These are phyloP conservation scores for Diplocarpon mali DNA, from an alignment of 2,329 filamentous ascomycete genomes.

Conservation along the genomic window DNA sequence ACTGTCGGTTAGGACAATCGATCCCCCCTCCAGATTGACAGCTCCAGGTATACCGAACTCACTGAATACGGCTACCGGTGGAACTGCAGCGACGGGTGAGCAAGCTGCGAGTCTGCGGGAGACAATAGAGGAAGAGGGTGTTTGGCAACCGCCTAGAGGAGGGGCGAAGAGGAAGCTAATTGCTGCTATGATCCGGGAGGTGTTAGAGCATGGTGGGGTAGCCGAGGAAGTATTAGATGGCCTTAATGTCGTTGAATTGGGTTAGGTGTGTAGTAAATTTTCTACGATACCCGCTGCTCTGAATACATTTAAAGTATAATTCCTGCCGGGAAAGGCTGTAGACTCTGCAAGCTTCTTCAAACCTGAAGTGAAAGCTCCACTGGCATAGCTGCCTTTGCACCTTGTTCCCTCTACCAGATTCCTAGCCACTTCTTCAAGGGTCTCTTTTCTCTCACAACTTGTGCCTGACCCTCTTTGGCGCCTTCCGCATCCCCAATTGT, in stretches of 20 bases:
- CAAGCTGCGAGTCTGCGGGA: conserved; percentile 34
- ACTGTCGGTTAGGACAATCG: conserved; percentile 60
- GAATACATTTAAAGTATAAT: neutral
- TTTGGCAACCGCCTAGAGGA: conserved; percentile 79
- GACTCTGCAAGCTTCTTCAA: neutral
- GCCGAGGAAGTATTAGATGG: conserved; percentile 79
- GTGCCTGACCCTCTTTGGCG: conserved; percentile 23
- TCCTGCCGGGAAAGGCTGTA: too few relatives aligned
- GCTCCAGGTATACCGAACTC: conserved; percentile 58
- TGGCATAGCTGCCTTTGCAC: too few relatives aligned
- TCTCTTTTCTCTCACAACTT: conserved; percentile 34
- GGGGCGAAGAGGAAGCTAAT: conserved; percentile 69
- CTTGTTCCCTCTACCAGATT: conserved; percentile 47
- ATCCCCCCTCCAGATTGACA: conserved; percentile 63
- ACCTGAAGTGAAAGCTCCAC: neutral
- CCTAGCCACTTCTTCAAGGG: conserved; percentile 73
- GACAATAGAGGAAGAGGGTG: conserved; percentile 52
- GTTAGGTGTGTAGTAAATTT: conserved; percentile 29
- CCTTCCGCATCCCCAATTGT: conserved; percentile 17
- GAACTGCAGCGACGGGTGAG: conserved; percentile 31
- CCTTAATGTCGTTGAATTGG: conserved; percentile 63
- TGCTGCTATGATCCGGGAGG: conserved; percentile 63
- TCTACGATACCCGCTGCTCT: conserved; percentile 13
- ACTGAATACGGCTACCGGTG: conserved; percentile 43
- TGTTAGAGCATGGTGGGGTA: conserved; percentile 66